These are phyloP conservation scores for Eugenia klotzschiana DNA, from an alignment of 441 rosid genomes.

Conservation along the genomic window DNA sequence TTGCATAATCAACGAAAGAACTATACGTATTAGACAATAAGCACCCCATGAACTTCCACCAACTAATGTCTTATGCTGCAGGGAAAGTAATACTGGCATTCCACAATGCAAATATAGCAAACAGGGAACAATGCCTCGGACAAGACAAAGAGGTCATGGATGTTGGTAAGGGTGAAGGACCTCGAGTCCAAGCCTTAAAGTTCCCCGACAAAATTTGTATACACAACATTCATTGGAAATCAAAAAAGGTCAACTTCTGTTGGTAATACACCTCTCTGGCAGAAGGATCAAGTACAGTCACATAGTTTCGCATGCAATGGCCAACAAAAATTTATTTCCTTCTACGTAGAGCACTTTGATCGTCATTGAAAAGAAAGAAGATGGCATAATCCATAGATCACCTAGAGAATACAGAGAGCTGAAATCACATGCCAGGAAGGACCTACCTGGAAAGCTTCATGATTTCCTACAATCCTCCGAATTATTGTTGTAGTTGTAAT, in stretches of 20 bases:
- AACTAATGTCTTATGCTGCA: not conserved
- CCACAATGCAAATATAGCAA: not conserved
- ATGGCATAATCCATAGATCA: not conserved
- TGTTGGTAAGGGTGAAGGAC: not conserved
- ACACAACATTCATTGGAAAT: not conserved
- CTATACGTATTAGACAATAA: not conserved
- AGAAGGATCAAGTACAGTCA: not conserved
- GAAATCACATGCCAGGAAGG: not conserved
- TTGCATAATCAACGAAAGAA: not conserved
- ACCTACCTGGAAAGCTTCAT: slow-evolving; percentile 53
- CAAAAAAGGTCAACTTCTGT: not conserved
- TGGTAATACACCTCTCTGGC: not conserved
- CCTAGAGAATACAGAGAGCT: not conserved
- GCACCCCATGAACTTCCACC: not conserved
- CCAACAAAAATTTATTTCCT: not conserved
- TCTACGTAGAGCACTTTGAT: not conserved
- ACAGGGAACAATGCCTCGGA: not conserved
- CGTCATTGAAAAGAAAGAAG: not conserved
- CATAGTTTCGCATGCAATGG: not conserved
- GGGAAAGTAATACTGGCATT: not conserved
- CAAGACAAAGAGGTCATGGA: not conserved
- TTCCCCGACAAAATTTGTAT: not conserved
- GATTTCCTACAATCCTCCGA: slow-evolving; percentile 50
- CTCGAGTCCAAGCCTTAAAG: not conserved
- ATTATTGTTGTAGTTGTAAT: slow-evolving; percentile 58